These are phyloP conservation scores for Phytophthora nicotianae DNA, from an alignment of 352 stramenopile genomes.

Conservation along the genomic window DNA sequence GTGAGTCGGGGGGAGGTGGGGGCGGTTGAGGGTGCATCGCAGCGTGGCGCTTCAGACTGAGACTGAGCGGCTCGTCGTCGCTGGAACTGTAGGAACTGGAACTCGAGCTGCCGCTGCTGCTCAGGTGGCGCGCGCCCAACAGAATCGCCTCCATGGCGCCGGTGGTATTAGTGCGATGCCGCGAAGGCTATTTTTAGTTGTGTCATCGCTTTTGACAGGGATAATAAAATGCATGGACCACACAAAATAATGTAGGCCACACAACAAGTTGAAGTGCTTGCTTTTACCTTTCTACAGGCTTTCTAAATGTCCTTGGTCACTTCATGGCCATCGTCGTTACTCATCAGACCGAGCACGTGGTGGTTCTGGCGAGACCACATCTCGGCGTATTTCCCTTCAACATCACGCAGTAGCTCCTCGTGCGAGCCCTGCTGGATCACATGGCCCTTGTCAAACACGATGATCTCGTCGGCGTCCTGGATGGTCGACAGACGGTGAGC, in stretches of 20 bases:
- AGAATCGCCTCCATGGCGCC: constrained; percentile 33
- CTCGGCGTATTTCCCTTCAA: constrained; percentile 73
- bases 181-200: constrained; percentile 15
- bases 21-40: constrained; percentile 31
- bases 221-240: constrained; percentile 3
- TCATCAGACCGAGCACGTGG: constrained; percentile 32
- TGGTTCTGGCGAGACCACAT: constrained; percentile 78
- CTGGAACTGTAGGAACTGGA: constrained; percentile 52
- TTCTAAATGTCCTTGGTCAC: constrained; percentile 13
- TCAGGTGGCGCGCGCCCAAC: constrained; percentile 23
- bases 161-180: constrained; percentile 5
- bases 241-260: background rate
- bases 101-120: constrained; percentile 39
- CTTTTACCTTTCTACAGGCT: background rate
- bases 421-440: constrained; percentile 92
- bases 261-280: constrained; percentile 8
- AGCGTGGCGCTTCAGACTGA: constrained; percentile 17
- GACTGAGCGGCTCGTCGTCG: constrained; percentile 41
- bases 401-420: constrained; percentile 75
- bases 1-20: constrained; percentile 36
- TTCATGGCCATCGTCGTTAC: background rate
- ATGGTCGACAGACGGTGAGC: constrained; percentile 86
- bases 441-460: constrained; percentile 88
- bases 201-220: background rate
- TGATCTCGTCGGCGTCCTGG: constrained; percentile 85